Percentiles rank a stretch among this genome's conserved stretches.
Evolutionary conservation across 192 early-diverging fungal genomes (phyloP).

Genomic region (Rhizophagus sp.): DNA sequence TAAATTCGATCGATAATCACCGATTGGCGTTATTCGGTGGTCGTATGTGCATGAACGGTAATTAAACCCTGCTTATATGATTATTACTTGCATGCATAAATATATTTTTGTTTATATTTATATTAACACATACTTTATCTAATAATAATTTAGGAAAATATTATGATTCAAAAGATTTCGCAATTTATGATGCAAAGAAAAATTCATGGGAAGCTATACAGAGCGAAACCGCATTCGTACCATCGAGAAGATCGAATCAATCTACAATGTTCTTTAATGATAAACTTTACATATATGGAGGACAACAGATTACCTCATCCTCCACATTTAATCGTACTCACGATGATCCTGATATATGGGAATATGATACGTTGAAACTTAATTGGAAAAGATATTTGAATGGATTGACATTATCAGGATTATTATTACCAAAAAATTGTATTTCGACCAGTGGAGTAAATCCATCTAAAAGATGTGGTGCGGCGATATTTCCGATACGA

Average conservation of each 20-base stretch:
- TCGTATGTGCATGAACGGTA: not conserved
- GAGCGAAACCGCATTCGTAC: not conserved
- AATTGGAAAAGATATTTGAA: conserved; percentile 8
- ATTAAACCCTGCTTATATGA: no score
- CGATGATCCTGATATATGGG: conserved; percentile 10
- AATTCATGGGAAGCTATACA: not conserved
- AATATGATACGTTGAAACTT: not conserved
- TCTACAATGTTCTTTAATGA: not conserved
- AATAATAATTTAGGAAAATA: not conserved
- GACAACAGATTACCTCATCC: not conserved
- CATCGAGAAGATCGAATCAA: not conserved
- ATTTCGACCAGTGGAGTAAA: not conserved
- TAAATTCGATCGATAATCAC: conserved; percentile 1
- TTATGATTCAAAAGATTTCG: not conserved
- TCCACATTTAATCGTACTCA: not conserved
- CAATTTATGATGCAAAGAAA: not conserved
- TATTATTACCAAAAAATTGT: not conserved
- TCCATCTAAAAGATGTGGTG: conserved; percentile 9
- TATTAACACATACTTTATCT: no score
- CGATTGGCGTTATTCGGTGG: conserved; percentile 13
- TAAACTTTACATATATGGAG: conserved; percentile 13
- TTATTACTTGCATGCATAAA: no score
- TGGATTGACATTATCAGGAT: not conserved
- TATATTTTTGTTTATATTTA: no score
- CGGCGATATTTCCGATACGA: not conserved